Base-by-base conservation (phyloP, 73 alveolate genomes). In the Chromera velia region DNA sequence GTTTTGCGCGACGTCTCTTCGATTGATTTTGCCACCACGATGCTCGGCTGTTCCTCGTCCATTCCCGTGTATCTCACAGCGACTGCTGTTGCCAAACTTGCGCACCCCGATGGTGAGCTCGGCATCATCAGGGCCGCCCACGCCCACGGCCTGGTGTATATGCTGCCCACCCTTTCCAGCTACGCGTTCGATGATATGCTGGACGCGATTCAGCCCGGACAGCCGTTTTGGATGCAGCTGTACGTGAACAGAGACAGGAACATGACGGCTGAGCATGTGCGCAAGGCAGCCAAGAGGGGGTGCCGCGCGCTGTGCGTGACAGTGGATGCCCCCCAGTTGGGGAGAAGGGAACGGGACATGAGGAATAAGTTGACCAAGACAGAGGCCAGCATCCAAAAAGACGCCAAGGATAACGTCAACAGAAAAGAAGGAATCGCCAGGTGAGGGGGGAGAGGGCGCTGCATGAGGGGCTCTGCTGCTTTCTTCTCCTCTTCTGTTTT, bases 261-360 rank as follows among this genome's bases (percentile, higher is more conserved):
- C 45, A 82, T 91, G 33, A 91, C 90, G 34, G 87, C 77, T 34
- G 88, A 83, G 55, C 45, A 89, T 31, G 87, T 89, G 69, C 67
- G 70, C 70, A 72, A 89, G 82, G 94, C 89, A 13, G 92, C 89
- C 66, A 46, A 84, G 32, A 81, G 86, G 34, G 97, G 97, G 4
- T 91, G 65, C 34, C 40, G 73, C 63, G 90, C 88, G 45, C 49
- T 84, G 30, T 69, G 82, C 45, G 75, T 89, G 13, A 89, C 94
- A 31, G 85, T 75, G 63, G 94, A 89, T 82, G 83, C 94, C 0
- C 80, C 86, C 9, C 40, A 81, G 32, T 76, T 89, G 0, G 94
- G 94, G 33, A 83, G 87, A 33, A 31, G 94, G 28, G 94, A 88
- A 80, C 46, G 70, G 34, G 94, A 89, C 75, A 47, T 85, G 33